Evolutionary conservation across 2,329 filamentous ascomycete species (phyloP).

Genomic region (Penicillium sp.): DNA sequence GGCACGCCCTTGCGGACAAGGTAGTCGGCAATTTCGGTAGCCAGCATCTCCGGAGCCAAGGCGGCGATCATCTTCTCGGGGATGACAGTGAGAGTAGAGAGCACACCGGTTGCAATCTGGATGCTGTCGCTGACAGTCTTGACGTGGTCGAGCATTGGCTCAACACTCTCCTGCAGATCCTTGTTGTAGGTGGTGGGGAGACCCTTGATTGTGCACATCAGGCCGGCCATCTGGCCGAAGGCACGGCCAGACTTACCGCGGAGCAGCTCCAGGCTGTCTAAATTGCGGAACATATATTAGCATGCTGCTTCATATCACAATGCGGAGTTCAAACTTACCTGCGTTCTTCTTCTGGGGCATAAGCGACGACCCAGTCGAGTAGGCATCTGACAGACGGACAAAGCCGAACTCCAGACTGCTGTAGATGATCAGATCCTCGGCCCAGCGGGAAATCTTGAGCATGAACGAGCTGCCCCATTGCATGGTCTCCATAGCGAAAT

Average conservation of each 20-base stretch:
- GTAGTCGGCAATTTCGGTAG: constrained; percentile 53
- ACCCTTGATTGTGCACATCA: constrained; percentile 73
- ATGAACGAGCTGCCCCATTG: constrained; percentile 77
- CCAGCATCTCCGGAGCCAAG: constrained; percentile 79
- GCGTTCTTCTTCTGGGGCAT: constrained; percentile 85
- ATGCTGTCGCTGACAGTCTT: constrained; percentile 79
- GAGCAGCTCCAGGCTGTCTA: constrained; percentile 69
- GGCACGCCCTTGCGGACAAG: constrained; percentile 58
- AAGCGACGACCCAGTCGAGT: constrained; percentile 71
- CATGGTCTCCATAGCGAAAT: constrained; percentile 79
- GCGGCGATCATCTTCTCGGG: constrained; percentile 76
- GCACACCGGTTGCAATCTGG: constrained; percentile 76
- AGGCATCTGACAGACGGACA: constrained; percentile 72
- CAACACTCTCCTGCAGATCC: constrained; percentile 82
- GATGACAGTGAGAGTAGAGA: constrained; percentile 67
- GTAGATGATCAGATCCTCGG: constrained; percentile 85
- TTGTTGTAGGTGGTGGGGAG: constrained; percentile 86
- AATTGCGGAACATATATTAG: background rate
- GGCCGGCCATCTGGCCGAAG: constrained; percentile 77
- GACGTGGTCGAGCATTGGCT: constrained; percentile 80
- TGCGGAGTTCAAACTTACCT: constrained; percentile 19
- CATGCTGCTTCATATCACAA: background rate
- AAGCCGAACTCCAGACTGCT: constrained; percentile 73
- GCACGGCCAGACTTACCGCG: constrained; percentile 73
- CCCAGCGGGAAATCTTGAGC: constrained; percentile 75